Evolutionary conservation across 1,284 basidiomycete species (phyloP).

Genomic region (Peniophora sp.): DNA sequence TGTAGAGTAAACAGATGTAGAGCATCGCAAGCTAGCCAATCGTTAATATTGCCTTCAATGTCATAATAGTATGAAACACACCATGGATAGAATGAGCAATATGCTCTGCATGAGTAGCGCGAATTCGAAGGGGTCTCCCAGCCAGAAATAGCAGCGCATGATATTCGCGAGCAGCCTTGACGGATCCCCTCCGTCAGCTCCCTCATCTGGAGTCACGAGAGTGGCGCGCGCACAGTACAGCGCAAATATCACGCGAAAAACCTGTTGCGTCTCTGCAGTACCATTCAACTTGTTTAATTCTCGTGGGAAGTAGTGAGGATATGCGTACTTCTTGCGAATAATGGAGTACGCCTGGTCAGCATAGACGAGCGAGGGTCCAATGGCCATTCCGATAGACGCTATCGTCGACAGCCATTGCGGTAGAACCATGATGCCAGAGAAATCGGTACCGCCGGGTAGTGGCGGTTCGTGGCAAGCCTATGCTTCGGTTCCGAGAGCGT

Average conservation of each 20-base stretch:
- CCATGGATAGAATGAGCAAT: slow-evolving; percentile 77
- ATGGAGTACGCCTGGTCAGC: slow-evolving; percentile 73
- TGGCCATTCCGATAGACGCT: slow-evolving; percentile 64
- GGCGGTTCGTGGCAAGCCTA: no score
- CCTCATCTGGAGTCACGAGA: slow-evolving; percentile 5
- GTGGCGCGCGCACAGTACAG: slow-evolving; percentile 49
- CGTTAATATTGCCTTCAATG: slow-evolving; percentile 9
- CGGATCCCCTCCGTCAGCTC: slow-evolving; percentile 2
- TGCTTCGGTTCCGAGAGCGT: no score
- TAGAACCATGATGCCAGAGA: slow-evolving; percentile 13
- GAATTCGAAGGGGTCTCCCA: slow-evolving; percentile 73
- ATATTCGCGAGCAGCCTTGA: slow-evolving; percentile 73
- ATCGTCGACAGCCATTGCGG: slow-evolving; percentile 46
- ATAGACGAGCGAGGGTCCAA: slow-evolving; percentile 72
- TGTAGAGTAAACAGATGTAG: slow-evolving; percentile 72
- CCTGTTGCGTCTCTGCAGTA: slow-evolving; percentile 67
- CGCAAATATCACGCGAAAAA: slow-evolving; percentile 79
- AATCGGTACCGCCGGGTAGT: no score
- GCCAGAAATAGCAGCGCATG: slow-evolving; percentile 82
- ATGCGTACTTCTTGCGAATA: slow-evolving; percentile 52
- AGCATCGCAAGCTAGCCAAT: slow-evolving; percentile 53
- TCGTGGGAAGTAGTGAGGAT: neutral
- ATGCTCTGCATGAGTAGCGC: slow-evolving; percentile 72
- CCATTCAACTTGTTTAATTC: neutral
- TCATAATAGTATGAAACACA: slow-evolving; percentile 21